Evolutionary conservation across 2,329 filamentous ascomycete species (phyloP).

Genomic region (Trematosphaeria pertusa): DNA sequence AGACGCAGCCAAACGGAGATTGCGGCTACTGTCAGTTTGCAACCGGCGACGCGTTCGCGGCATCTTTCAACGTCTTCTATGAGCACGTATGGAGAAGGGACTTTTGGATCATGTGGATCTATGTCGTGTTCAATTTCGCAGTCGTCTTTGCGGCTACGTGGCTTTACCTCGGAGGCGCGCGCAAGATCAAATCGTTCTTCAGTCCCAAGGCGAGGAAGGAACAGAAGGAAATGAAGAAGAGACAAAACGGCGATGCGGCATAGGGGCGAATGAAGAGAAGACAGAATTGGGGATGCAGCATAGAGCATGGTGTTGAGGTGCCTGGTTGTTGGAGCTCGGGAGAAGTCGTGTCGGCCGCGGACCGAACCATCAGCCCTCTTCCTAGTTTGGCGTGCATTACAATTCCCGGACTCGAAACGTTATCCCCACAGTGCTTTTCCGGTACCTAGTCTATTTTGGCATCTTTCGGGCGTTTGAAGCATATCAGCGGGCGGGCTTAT

Average conservation of each 20-base stretch:
- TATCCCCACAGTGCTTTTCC: no score
- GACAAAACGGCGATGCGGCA: constrained; percentile 30
- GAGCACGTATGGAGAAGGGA: constrained; percentile 69
- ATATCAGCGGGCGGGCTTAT: not conserved
- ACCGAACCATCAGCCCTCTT: constrained; percentile 23
- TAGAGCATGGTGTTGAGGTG: constrained; percentile 14
- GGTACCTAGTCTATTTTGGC: not conserved
- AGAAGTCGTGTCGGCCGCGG: constrained; percentile 36
- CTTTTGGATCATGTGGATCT: constrained; percentile 68
- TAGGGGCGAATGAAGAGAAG: constrained; percentile 13
- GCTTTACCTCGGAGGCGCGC: constrained; percentile 58
- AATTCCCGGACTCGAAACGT: not conserved
- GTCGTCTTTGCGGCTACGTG: constrained; percentile 61
- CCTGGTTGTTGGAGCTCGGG: constrained; percentile 25
- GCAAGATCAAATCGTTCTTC: constrained; percentile 44
- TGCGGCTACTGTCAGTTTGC: constrained; percentile 72
- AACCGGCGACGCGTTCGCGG: constrained; percentile 65
- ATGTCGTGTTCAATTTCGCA: constrained; percentile 69
- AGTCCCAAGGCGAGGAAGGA: constrained; percentile 43
- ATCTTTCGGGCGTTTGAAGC: not conserved
- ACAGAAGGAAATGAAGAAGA: constrained; percentile 38
- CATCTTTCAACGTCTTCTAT: constrained; percentile 67
- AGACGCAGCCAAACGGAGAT: constrained; percentile 59
- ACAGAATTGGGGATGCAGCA: no score
- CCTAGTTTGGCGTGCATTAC: not conserved